Conservation (phyloP, 768 basidiomycete species). For the Hydnum rufescens region DNA sequence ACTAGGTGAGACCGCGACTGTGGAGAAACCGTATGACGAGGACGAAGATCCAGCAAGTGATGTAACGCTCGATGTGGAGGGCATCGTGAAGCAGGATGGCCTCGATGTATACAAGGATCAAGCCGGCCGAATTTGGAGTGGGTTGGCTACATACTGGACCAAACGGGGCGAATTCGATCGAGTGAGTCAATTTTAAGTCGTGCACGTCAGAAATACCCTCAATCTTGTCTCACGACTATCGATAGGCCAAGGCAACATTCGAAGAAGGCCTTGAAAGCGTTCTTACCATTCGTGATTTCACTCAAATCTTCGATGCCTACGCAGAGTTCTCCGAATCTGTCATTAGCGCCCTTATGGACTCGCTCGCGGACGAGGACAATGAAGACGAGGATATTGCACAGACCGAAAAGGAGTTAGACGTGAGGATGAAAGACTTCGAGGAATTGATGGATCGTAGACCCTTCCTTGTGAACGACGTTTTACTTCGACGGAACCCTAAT, state of each 20-base stretch:
- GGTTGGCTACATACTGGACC: slow-evolving; percentile 95
- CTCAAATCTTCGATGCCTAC: slow-evolving; percentile 93
- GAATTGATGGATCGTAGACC: slow-evolving; percentile 86
- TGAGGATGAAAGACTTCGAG: slow-evolving; percentile 82
- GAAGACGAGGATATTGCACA: slow-evolving; percentile 65
- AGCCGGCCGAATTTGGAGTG: slow-evolving; percentile 89
- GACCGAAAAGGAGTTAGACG: slow-evolving; percentile 66
- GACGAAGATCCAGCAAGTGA: slow-evolving; percentile 63
- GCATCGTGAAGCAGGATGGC: slow-evolving; percentile 70
- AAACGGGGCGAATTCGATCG: slow-evolving; percentile 86
- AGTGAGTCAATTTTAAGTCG: slow-evolving; percentile 7
- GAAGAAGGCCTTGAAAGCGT: slow-evolving; percentile 71
- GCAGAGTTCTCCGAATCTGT: slow-evolving; percentile 84
- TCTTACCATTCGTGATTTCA: slow-evolving; percentile 89
- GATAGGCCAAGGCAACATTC: slow-evolving; percentile 60
- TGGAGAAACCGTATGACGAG: slow-evolving; percentile 39
- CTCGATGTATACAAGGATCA: slow-evolving; percentile 86
- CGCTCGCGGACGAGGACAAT: slow-evolving; percentile 57
- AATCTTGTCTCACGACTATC: background rate
- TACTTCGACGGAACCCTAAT: slow-evolving; percentile 82
- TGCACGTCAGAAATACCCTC: background rate
- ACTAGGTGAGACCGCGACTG: slow-evolving; percentile 17
- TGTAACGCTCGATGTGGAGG: slow-evolving; percentile 66
- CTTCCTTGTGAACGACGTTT: slow-evolving; percentile 90
- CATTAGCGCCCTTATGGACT: slow-evolving; percentile 76